Evolutionary conservation across 1,284 basidiomycete species (phyloP).

Genomic region (Fistulinella cinereoalba): DNA sequence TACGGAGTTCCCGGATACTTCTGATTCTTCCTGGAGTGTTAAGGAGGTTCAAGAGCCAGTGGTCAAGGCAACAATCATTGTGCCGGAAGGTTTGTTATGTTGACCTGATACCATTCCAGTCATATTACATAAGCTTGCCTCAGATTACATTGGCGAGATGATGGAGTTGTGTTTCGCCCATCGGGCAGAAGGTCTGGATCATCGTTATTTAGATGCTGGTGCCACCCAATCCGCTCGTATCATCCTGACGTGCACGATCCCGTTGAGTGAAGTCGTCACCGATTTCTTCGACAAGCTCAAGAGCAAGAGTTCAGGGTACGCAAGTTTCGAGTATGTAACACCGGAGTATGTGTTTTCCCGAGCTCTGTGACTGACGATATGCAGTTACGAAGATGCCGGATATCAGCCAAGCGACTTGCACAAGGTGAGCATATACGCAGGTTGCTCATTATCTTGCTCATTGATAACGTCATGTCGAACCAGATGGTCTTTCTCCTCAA

Average conservation of each 20-base stretch:
- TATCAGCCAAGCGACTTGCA: constrained; percentile 77
- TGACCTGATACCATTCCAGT: constrained; percentile 1
- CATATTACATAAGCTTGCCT: constrained; percentile 13
- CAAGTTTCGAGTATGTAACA: constrained; percentile 79
- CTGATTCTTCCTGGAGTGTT: constrained; percentile 62
- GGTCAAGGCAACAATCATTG: constrained; percentile 87
- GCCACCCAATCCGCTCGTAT: constrained; percentile 56
- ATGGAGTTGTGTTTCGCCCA: constrained; percentile 86
- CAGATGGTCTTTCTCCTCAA: constrained; percentile 90
- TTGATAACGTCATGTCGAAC: constrained; percentile 1
- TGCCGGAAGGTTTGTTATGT: constrained; percentile 72
- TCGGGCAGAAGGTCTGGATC: constrained; percentile 75
- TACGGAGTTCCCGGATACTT: constrained; percentile 84
- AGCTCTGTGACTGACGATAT: constrained; percentile 2
- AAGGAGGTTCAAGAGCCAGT: constrained; percentile 84
- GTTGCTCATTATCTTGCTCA: neutral
- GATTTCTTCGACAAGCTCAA: constrained; percentile 94
- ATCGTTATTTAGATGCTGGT: constrained; percentile 72
- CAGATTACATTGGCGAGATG: constrained; percentile 86
- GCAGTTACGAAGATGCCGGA: constrained; percentile 87
- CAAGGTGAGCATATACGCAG: constrained; percentile 52
- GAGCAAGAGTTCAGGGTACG: constrained; percentile 86
- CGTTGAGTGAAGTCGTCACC: constrained; percentile 87
- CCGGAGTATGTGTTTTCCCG: neutral
- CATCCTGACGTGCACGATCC: constrained; percentile 79